These are phyloP conservation scores for Talaromyces borbonicus DNA, from an alignment of 495 filamentous ascomycete genomes.

Conservation along the genomic window DNA sequence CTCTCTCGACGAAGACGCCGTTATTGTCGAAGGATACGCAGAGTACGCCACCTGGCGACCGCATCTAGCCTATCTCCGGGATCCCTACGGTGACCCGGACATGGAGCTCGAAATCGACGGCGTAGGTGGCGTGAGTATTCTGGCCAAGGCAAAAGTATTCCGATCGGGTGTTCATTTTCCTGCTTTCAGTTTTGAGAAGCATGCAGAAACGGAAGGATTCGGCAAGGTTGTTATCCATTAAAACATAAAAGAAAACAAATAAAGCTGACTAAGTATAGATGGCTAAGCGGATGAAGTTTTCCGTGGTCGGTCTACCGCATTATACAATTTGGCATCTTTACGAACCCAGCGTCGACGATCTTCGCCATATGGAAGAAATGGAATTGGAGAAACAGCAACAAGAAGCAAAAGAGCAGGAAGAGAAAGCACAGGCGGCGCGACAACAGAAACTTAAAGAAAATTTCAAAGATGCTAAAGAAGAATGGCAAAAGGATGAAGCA, in stretches of 20 bases:
- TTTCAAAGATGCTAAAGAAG: slow-evolving; percentile 55
- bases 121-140: slow-evolving; percentile 92
- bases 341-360: slow-evolving; percentile 94
- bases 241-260: too few species aligned
- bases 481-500: slow-evolving; percentile 79
- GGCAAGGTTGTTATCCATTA: too few species aligned
- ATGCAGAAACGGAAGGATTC: slow-evolving; percentile 97
- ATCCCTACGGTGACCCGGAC: slow-evolving; percentile 95
- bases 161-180: slow-evolving; percentile 94
- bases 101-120: slow-evolving; percentile 99
- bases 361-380: slow-evolving; percentile 97
- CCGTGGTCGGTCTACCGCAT: slow-evolving; percentile 92
- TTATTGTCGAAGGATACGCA: slow-evolving; percentile 98
- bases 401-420: slow-evolving; percentile 65
- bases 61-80: slow-evolving; percentile 92
- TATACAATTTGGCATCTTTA: slow-evolving; percentile 99
- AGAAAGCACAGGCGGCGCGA: slow-evolving; percentile 38
- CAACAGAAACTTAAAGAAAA: slow-evolving; percentile 59
- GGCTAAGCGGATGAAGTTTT: slow-evolving; percentile 91
- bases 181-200: slow-evolving; percentile 97
- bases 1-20: slow-evolving; percentile 93
- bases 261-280: slow-evolving; percentile 52
- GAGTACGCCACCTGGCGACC: slow-evolving; percentile 99
- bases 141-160: slow-evolving; percentile 94
- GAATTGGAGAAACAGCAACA: slow-evolving; percentile 63